Evolutionary conservation across 495 filamentous ascomycete genomes (phyloP), one percentile per base, ranked within the genome.

Genomic region (Hypoxylon cercidicola): DNA sequence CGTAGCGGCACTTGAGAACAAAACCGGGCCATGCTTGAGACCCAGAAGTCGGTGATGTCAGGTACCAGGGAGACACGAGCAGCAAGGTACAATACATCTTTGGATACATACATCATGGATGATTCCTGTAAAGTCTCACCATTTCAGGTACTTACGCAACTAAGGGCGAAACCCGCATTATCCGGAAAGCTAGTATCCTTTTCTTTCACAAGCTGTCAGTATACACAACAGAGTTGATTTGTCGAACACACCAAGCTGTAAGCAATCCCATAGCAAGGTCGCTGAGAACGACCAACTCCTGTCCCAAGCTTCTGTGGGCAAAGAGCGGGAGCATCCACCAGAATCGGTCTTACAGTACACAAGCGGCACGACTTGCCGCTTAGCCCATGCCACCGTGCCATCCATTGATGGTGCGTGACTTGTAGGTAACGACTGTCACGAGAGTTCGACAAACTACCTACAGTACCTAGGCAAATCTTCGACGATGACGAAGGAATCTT

Each of bases 301-400:
- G 46, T 43, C 4, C 46, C 56, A 48, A 56, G 63, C 63, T 57
- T 51, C 15, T 15, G 19, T 44, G 34, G 37, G 60, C 25, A 23
- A 45, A 28, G 20, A 39, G 51, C 20, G 52, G 52, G 23, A 52
- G 28, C 21, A 46, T 40, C 50, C 25, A 58, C 19, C 39, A 52
- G 41, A 58, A 55, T 59, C 58, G 54, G 25, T 41, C 39, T 37
- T 12, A 37, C 51, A 28, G 25, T 28, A 28, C 25, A 28, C 41
- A 59, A 54, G 23, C 58, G 58, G 64, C 43, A 62, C 59, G 59
- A 47, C 54, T 54, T 68, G 54, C 64, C 64, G 64, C 59, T 58
- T 51, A 48, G 37, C 37, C 59, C 48, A 55, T 60, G 55, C 48
- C 43, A 45, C 19, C 18, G 12, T 45, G 43, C 20, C 43, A 23